A percentile compares a stretch with the other conserved stretches of the same genome.
These are phyloP conservation scores for Nicotiana sylvestris DNA, from an alignment of 257 asterid species.

Conservation along the genomic window DNA sequence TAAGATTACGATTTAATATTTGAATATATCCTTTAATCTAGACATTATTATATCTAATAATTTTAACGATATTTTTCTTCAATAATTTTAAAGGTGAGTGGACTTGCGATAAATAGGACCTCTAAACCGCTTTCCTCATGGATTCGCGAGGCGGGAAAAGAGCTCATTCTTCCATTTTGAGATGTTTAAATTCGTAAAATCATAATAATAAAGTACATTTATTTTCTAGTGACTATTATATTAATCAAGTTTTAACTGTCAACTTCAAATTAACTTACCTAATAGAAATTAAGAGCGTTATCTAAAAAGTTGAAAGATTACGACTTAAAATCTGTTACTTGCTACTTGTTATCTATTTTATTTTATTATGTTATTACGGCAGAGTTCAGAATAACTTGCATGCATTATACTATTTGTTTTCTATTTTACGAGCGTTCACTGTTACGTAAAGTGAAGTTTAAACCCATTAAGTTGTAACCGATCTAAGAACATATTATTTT, in stretches of 20 bases:
- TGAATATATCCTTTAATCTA: neutral
- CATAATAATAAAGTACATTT: neutral
- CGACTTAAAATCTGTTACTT: too few species aligned
- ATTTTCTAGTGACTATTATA: neutral
- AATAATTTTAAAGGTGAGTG: neutral
- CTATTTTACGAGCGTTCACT: too few species aligned
- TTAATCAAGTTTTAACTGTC: neutral
- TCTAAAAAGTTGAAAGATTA: too few species aligned
- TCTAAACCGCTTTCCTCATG: too few species aligned
- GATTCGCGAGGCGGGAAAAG: neutral
- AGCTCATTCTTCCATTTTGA: neutral
- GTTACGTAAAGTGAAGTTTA: too few species aligned
- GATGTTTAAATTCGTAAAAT: neutral
- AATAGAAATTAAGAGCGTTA: neutral
- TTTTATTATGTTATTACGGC: too few species aligned
- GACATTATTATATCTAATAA: neutral
- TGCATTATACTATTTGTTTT: too few species aligned
- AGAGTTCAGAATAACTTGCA: too few species aligned
- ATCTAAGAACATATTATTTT: neutral
- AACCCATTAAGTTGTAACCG: too few species aligned
- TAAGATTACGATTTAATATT: neutral
- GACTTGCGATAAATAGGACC: neutral
- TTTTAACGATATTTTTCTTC: neutral
- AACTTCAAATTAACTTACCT: too few species aligned
- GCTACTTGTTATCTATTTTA: too few species aligned